Percentiles rank a stretch among this genome's conserved stretches.
phyloP scores from a whole-genome alignment of 2,329 filamentous ascomycete genomes.

The Xylaria polymorpha region DNA sequence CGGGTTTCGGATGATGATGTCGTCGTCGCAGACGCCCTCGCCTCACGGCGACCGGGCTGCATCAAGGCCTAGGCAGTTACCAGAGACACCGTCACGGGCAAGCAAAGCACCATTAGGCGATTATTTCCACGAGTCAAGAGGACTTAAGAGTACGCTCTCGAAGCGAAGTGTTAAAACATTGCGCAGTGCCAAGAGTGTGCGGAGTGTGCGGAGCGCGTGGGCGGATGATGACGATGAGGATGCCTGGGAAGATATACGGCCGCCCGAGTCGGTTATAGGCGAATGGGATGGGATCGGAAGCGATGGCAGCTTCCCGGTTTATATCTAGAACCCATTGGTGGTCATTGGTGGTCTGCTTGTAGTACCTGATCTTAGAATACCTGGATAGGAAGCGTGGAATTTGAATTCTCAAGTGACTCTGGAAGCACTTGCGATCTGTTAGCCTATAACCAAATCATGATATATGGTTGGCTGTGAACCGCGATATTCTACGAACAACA shows the following conservation, averaged over 20 bases:
- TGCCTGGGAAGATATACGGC: constrained; percentile 48
- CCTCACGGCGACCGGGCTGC: constrained; percentile 34
- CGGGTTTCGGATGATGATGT: constrained; percentile 34
- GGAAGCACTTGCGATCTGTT: constrained; percentile 3
- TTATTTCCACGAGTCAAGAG: constrained; percentile 35
- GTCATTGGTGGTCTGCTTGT: constrained; percentile 11
- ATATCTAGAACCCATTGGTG: constrained; percentile 42
- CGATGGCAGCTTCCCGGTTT: constrained; percentile 48
- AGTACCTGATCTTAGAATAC: constrained; percentile 28
- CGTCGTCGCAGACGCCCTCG: constrained; percentile 38
- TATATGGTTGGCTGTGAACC: not conserved
- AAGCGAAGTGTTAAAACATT: constrained; percentile 42
- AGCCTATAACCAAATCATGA: not conserved
- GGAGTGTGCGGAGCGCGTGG: constrained; percentile 41
- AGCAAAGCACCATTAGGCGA: constrained; percentile 35
- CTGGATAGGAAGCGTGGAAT: constrained; percentile 12
- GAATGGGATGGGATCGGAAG: constrained; percentile 44
- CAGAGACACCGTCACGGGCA: constrained; percentile 42
- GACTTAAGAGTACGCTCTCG: constrained; percentile 35
- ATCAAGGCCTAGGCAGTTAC: constrained; percentile 37
- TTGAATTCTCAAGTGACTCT: constrained; percentile 4
- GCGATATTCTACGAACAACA: not conserved
- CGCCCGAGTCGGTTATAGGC: constrained; percentile 44
- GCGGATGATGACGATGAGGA: constrained; percentile 45
- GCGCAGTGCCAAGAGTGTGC: constrained; percentile 42